Percentiles rank a stretch among this genome's conserved stretches.
These are phyloP conservation scores for Vigna mungo DNA, from an alignment of 306 rosid species.

Conservation along the genomic window DNA sequence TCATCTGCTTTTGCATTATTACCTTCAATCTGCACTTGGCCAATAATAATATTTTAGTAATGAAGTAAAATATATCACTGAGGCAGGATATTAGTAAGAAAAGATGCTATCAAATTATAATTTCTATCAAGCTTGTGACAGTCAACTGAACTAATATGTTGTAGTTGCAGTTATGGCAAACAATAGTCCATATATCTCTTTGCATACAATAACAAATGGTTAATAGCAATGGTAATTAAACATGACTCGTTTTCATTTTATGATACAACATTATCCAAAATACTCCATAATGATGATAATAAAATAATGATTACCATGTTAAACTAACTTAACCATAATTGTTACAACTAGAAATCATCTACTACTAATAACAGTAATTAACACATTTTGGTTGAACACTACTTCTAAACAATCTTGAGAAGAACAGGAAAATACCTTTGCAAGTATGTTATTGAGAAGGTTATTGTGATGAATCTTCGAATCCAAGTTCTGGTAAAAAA, in stretches of 20 bases:
- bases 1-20: too few relatives aligned
- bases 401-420: not conserved
- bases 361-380: conserved; percentile 18
- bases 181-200: too few relatives aligned
- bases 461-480: conserved; percentile 97
- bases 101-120: too few relatives aligned
- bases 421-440: conserved; percentile 65
- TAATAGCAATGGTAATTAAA: too few relatives aligned
- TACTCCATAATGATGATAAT: not conserved
- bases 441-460: conserved; percentile 87
- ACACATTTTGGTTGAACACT: not conserved
- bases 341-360: conserved; percentile 8
- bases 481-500: conserved; percentile 71
- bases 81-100: too few relatives aligned
- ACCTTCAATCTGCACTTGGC: too few relatives aligned
- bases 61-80: too few relatives aligned
- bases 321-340: conserved; percentile 9
- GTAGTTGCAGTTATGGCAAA: too few relatives aligned
- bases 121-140: too few relatives aligned
- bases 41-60: too few relatives aligned
- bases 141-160: too few relatives aligned
- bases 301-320: conserved; percentile 13
- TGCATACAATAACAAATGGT: too few relatives aligned
- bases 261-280: not conserved
- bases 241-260: conserved; percentile 2